Percentiles rank a stretch among this genome's conserved stretches.
These are phyloP conservation scores for Backusella liffmaniae DNA, from an alignment of 192 early-diverging fungal species.

Conservation along the genomic window DNA sequence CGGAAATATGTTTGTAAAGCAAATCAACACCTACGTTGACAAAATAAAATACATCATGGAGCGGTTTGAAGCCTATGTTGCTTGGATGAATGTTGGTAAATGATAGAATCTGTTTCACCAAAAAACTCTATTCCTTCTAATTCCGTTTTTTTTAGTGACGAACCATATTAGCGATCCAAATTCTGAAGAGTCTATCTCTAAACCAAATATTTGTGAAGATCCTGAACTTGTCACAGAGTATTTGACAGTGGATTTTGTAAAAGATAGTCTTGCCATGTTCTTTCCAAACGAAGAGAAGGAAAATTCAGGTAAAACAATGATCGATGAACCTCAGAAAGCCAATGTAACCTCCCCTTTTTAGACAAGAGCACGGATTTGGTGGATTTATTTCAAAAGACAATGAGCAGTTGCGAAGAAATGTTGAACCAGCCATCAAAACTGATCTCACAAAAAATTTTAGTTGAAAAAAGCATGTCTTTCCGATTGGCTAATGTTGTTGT, in stretches of 20 bases:
- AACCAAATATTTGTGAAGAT: neutral
- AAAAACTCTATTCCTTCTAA: neutral
- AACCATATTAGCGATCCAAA: neutral
- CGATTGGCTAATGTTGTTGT: conserved; percentile 2
- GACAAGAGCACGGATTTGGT: neutral
- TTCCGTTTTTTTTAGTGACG: conserved; percentile 7
- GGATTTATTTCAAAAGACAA: neutral
- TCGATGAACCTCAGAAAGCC: neutral
- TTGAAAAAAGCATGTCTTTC: neutral
- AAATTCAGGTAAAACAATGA: neutral
- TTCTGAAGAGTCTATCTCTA: neutral
- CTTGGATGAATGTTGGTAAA: conserved; percentile 10
- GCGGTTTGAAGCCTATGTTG: neutral
- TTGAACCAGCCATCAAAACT: neutral
- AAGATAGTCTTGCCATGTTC: neutral
- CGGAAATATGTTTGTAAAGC: neutral
- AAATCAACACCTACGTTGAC: neutral
- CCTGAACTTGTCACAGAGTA: conserved; percentile 2
- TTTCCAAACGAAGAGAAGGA: neutral
- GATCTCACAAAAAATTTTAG: neutral
- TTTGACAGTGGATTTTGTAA: neutral
- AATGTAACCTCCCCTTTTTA: neutral
- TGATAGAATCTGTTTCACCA: neutral
- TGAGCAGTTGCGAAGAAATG: conserved; percentile 6
- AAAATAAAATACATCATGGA: neutral